Base-by-base conservation (phyloP, 169 alveolate genomes). In the Plasmodium gonderi region DNA sequence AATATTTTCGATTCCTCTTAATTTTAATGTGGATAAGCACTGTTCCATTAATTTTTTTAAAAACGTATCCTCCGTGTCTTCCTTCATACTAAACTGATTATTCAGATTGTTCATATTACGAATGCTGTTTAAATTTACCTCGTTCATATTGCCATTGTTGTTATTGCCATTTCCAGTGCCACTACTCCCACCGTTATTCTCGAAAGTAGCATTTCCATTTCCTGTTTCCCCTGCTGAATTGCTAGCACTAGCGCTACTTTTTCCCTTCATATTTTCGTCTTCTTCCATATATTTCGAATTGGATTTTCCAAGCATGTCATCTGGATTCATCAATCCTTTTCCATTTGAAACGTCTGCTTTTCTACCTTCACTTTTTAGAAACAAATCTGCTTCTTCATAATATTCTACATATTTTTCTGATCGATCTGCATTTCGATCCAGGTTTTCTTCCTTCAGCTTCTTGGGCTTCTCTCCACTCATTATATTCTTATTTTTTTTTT, bases 21-120 rank as follows among this genome's bases (percentile, higher is more conserved):
- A 95, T 60, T 96, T 95, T 29, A 97, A 95, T 45, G 94, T 96
- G 6, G 97, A 95, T 74, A 98, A 95, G 29, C 98, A 95, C 51
- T 96, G 98, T 3, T 96, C 93, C 98, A 97, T 97, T 83, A 97
- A 91, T 40, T 95, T 94, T 65, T 97, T 97, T 79, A 98, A 91
- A 90, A 97, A 98, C 67, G 97, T 96, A 65, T 97, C 98, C 45
- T 97, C 99, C 23, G 96, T 95, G 79, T 97, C 99, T 60, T 85
- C 92, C 45, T 65, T 94, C 94, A 74, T 92, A 51, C 20, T 80
- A 33, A 72, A 68, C 64, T 29, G 91, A 80, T 64, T 87, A 92
- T 36, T 60, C 36, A 60, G 8, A 60, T 60, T 60, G 9, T 17
- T 60, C 9, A 60, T 20, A 5, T 60, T 60, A 12, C 72, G 11